Conservation (phyloP, 768 basidiomycete species). For the Rubroboletus pulcherrimus region DNA sequence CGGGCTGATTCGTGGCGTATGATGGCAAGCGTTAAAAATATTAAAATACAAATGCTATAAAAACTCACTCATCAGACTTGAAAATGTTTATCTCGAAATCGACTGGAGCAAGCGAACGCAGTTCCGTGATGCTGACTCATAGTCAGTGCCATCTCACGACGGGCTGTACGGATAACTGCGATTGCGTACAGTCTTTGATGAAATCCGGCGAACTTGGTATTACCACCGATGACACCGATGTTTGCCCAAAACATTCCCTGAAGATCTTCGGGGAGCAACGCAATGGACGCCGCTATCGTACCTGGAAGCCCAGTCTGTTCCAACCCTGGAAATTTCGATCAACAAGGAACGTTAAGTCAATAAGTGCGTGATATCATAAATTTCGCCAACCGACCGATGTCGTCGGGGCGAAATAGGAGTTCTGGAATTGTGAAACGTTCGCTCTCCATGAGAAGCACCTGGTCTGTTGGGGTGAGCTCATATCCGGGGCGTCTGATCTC, state of each 20-base stretch:
- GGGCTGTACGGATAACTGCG: slow-evolving; percentile 10
- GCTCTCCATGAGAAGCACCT: slow-evolving; percentile 82
- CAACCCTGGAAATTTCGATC: slow-evolving; percentile 47
- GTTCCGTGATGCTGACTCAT: slow-evolving; percentile 58
- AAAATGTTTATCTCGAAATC: slow-evolving; percentile 74
- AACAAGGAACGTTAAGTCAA: slow-evolving; percentile 4
- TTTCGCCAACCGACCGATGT: slow-evolving; percentile 62
- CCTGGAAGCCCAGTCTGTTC: slow-evolving; percentile 77
- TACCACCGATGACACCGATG: slow-evolving; percentile 87
- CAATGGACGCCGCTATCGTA: slow-evolving; percentile 73
- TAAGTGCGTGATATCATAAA: slow-evolving; percentile 6
- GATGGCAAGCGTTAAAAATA: slow-evolving; percentile 5
- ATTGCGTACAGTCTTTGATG: slow-evolving; percentile 66
- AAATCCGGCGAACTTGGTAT: slow-evolving; percentile 71
- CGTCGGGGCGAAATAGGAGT: slow-evolving; percentile 83
- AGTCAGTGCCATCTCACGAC: slow-evolving; percentile 14
- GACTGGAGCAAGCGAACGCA: slow-evolving; percentile 77
- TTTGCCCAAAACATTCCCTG: slow-evolving; percentile 96
- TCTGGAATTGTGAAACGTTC: slow-evolving; percentile 94
- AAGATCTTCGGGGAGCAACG: slow-evolving; percentile 69
- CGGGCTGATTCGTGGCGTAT: slow-evolving; percentile 42
- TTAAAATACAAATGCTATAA: background rate
- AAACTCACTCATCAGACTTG: slow-evolving; percentile 67
- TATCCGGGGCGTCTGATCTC: slow-evolving; percentile 53
- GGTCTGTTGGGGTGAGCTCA: slow-evolving; percentile 51